Evolutionary conservation across 1,284 basidiomycete genomes (phyloP).

Genomic region (Ustilago tritici): DNA sequence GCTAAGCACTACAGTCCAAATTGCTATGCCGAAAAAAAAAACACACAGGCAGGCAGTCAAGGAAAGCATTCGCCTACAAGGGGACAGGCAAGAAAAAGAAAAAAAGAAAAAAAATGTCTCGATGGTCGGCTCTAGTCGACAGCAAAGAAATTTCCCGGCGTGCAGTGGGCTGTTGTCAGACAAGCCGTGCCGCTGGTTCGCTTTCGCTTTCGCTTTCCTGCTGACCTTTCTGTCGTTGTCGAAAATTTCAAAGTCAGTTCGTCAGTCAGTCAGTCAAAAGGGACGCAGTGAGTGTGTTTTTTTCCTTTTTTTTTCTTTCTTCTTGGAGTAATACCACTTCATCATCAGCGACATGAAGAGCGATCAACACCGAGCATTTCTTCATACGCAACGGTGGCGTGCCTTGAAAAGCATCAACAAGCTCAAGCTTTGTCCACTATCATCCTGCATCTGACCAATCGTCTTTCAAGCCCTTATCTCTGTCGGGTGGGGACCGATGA

Average conservation of each 20-base stretch:
- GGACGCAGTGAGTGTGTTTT: not conserved
- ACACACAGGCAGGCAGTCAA: too few species aligned
- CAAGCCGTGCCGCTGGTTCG: conserved; percentile 5
- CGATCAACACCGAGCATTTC: conserved; percentile 10
- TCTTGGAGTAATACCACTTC: not conserved
- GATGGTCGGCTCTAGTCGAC: conserved; percentile 8
- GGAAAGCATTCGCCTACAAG: not conserved
- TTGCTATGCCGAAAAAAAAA: not conserved
- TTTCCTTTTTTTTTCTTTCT: not conserved
- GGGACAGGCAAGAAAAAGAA: not conserved
- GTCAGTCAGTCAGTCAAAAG: not conserved
- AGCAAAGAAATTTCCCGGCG: conserved; percentile 4
- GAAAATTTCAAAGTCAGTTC: conserved; percentile 6
- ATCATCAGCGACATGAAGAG: not conserved
- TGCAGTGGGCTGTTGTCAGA: not conserved
- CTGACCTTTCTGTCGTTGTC: not conserved
- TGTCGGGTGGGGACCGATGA: conserved; percentile 15
- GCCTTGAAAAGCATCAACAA: conserved; percentile 3
- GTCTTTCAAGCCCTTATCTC: conserved; percentile 20
- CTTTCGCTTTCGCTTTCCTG: not conserved
- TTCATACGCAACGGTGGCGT: not conserved
- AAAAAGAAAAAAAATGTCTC: not conserved
- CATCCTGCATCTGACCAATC: conserved; percentile 19
- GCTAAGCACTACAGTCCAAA: not conserved
- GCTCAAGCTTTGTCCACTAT: conserved; percentile 15